Evolutionary conservation across 1,284 basidiomycete genomes (phyloP).

Genomic region (Ustilago xerochloae): DNA sequence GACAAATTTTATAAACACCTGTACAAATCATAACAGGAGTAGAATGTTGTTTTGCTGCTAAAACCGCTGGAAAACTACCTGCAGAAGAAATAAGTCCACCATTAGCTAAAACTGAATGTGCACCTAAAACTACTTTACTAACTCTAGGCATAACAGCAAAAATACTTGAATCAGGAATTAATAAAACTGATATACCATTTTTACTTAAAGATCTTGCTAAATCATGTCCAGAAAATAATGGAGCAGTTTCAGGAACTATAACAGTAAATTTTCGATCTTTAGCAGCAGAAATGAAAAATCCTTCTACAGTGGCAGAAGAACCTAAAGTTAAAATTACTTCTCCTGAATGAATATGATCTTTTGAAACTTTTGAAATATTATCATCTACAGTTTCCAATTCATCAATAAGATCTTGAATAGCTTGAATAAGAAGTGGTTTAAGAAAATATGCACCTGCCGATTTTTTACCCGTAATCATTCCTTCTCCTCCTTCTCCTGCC

Average conservation of each 20-base stretch:
- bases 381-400: constrained; percentile 96
- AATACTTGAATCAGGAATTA: constrained; percentile 93
- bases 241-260: constrained; percentile 93
- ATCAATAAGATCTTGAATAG: constrained; percentile 81
- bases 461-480: constrained; percentile 29
- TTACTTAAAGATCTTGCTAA: constrained; percentile 77
- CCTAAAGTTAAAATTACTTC: constrained; percentile 96
- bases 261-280: constrained; percentile 93
- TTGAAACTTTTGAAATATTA: constrained; percentile 91
- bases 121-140: constrained; percentile 93
- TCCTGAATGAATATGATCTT: constrained; percentile 95
- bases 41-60: constrained; percentile 89
- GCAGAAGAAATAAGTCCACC: constrained; percentile 91
- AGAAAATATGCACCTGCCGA: constrained; percentile 58
- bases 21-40: constrained; percentile 94
- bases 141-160: constrained; percentile 96
- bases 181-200: constrained; percentile 89
- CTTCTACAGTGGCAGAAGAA: constrained; percentile 86
- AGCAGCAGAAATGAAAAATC: constrained; percentile 89
- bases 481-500: constrained; percentile 3
- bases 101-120: constrained; percentile 92
- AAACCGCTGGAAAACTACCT: constrained; percentile 84
- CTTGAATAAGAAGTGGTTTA: constrained; percentile 70
- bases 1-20: constrained; percentile 95
- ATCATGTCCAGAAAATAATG: constrained; percentile 86